Evolutionary conservation across 2,329 filamentous ascomycete species (phyloP), one percentile per base, ranked within the genome.

Genomic region (Xylaria sp.): DNA sequence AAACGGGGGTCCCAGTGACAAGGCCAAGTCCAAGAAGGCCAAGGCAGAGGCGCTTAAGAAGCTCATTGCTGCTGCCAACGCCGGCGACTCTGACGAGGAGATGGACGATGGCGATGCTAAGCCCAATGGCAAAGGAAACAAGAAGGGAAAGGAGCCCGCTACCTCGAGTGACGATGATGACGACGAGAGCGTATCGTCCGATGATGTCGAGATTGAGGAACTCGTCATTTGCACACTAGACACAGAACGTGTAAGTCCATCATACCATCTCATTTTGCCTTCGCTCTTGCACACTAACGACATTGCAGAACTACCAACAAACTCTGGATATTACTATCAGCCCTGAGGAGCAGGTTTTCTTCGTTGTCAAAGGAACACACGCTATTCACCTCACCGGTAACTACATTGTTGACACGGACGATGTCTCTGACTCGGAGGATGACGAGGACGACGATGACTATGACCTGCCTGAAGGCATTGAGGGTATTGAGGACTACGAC

Each of bases 141-240:
- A 84, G 76, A 93, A 94, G 81, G 87, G 84, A 70, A 92, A 91
- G 79, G 89, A 85, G 67, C 88, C 88, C 74, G 89, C 87, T 66
- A 83, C 82, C 42, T 74, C 73, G 2, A 73, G 71, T 57, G 73
- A 75, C 46, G 73, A 76, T 2, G 73, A 82, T 38, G 82, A 84
- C 33, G 83, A 86, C 1, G 83, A 86, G 85, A 90, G 69, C 58
- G 54, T 67, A 57, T 86, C 85, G 62, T 86, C 84, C 6, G 85
- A 87, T 43, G 85, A 84, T 25, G 78, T 85, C 56, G 87, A 92
- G 73, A 82, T 94, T 56, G 92, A 97, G 78, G 92, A 97, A 82
- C 92, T 92, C 72, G 93, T 98, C 71, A 82, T 99, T 72, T 99
- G 95, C 87, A 99, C 95, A 66, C 87, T 99, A 57, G 94, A 98